phyloP scores from a whole-genome alignment of 2,329 filamentous ascomycete species.

The Periconia sp. region DNA sequence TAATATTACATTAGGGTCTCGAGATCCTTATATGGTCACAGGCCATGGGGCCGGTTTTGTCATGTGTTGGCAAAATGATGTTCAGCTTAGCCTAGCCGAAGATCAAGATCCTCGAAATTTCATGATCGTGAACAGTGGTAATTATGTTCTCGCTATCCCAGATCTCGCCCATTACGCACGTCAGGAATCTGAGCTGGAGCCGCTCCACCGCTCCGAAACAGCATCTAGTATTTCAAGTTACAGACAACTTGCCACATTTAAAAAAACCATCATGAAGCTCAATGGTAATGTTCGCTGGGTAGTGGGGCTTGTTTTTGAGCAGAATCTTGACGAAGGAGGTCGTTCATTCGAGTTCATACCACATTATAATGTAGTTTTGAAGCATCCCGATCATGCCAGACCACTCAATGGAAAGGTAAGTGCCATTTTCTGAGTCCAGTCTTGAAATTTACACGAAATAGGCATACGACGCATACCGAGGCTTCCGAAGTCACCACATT shows the following conservation, averaged over 20 bases:
- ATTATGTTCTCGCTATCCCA: slow-evolving; percentile 91
- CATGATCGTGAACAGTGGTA: slow-evolving; percentile 93
- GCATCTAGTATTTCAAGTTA: slow-evolving; percentile 63
- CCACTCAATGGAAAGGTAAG: slow-evolving; percentile 50
- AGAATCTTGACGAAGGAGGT: slow-evolving; percentile 69
- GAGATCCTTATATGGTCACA: slow-evolving; percentile 91
- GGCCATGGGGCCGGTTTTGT: slow-evolving; percentile 92
- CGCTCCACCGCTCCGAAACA: slow-evolving; percentile 58
- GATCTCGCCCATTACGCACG: slow-evolving; percentile 89
- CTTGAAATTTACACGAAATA: slow-evolving; percentile 30
- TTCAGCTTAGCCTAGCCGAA: slow-evolving; percentile 81
- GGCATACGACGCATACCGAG: slow-evolving; percentile 87
- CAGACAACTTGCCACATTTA: slow-evolving; percentile 81
- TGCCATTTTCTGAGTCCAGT: background rate
- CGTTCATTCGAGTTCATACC: slow-evolving; percentile 87
- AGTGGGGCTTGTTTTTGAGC: slow-evolving; percentile 88
- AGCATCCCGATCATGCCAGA: slow-evolving; percentile 74
- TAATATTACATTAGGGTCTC: slow-evolving; percentile 55
- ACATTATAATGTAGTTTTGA: slow-evolving; percentile 88
- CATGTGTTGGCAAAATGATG: slow-evolving; percentile 98
- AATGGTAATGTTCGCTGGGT: slow-evolving; percentile 95
- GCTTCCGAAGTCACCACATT: slow-evolving; percentile 96
- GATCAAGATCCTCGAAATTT: slow-evolving; percentile 88
- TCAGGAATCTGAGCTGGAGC: slow-evolving; percentile 55
- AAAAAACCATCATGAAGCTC: slow-evolving; percentile 98